Base-by-base conservation (phyloP, 495 filamentous ascomycete species). In the Pseudomonodictys pantanalensis region DNA sequence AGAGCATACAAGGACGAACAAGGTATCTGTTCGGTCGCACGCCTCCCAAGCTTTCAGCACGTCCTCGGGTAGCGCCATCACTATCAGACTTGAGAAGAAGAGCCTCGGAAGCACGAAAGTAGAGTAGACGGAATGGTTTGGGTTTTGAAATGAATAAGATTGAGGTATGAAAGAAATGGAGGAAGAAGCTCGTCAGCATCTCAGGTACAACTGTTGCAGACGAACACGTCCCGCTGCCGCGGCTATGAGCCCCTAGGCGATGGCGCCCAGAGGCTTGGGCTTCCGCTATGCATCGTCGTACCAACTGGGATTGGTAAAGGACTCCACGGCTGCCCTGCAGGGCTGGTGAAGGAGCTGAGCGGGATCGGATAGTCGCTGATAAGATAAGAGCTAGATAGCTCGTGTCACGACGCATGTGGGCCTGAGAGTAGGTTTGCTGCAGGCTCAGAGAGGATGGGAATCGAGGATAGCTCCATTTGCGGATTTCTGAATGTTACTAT, bases 1-100 rank as follows among this genome's bases (percentile, higher is more conserved):
- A 48, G 67, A 71, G 48, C 73, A 75, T 23, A 77, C 72, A 24
- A 78, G 73, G 45, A 78, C 73, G 58, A 79, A 78, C 46, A 76
- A 52, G 6, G 66, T 66, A 42, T 68, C 66, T 2, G 58, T 66
- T 15, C 67, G 49, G 42, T 57, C 51, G 49, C 66, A 68, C 8
- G 62, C 45, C 26, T 65, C 62, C 66, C 66, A 68, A 20, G 62
- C 62, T 29, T 59, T 56, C 17, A 62, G 58, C 4, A 62, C 58
- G 23, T 62, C 58, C 42, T 30, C 44, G 32, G 55, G 45, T 22
- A 62, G 58, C 1, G 51, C 58, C 58, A 62, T 62, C 42, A 8
- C 23, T 47, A 7, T 2, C 18, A 3, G 15, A 24, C 12, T 5
- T 29, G 11, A 5, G 15, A 22, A 7, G 22, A 20, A 7, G 6